Conservation (phyloP, 2,329 filamentous ascomycete species). For the Venturia nashicola region DNA sequence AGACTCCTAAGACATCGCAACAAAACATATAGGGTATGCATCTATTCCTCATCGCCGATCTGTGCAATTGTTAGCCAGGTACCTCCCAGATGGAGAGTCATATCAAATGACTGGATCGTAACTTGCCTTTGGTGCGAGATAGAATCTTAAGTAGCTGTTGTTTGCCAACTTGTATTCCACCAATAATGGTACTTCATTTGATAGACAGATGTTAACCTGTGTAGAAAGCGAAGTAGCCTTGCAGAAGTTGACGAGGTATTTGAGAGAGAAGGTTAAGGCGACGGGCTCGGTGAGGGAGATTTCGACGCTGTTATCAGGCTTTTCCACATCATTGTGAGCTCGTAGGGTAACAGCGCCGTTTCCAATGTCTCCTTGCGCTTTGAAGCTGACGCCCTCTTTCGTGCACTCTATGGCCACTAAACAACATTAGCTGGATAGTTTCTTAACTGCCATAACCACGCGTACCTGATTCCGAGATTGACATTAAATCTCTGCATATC, state of each 20-base stretch:
- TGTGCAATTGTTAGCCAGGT: slow-evolving; percentile 20
- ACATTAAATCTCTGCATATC: slow-evolving; percentile 84
- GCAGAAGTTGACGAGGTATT: slow-evolving; percentile 99
- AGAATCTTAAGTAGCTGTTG: slow-evolving; percentile 89
- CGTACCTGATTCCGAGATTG: slow-evolving; percentile 87
- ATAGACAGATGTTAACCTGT: slow-evolving; percentile 83
- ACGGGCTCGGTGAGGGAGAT: slow-evolving; percentile 91
- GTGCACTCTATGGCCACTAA: slow-evolving; percentile 87
- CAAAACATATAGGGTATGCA: slow-evolving; percentile 7
- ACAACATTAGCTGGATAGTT: not conserved
- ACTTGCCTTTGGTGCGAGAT: slow-evolving; percentile 90
- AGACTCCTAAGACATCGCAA: slow-evolving; percentile 2
- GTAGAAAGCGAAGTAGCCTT: slow-evolving; percentile 79
- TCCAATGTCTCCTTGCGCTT: slow-evolving; percentile 86
- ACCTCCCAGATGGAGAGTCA: not conserved
- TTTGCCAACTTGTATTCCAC: slow-evolving; percentile 78
- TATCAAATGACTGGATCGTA: not conserved
- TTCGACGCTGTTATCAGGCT: slow-evolving; percentile 72
- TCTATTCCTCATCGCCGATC: slow-evolving; percentile 54
- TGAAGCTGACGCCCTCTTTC: slow-evolving; percentile 96
- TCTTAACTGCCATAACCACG: not conserved
- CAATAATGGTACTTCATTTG: slow-evolving; percentile 87
- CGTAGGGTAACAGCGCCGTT: slow-evolving; percentile 88
- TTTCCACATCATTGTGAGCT: slow-evolving; percentile 78
- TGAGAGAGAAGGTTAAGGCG: slow-evolving; percentile 90